Base-by-base conservation (phyloP, 2,329 filamentous ascomycete genomes). In the Calonectria henricotiae region DNA sequence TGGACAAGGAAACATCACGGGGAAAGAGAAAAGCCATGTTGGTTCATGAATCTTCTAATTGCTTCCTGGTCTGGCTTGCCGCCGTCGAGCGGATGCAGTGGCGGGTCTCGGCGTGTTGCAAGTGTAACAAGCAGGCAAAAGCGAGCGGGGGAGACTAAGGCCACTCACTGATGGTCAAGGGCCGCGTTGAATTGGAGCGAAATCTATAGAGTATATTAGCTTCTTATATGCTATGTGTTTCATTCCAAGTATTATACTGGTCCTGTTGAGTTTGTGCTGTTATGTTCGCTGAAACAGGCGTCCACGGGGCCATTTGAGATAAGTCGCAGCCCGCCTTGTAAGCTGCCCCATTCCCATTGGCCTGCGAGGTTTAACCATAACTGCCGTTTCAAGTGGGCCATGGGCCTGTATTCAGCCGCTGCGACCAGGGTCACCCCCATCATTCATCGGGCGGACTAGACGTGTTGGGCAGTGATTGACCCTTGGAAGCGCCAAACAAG, bases 311-410 rank as follows among this genome's bases (percentile, higher is more conserved):
- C 17, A 37, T 37, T 30, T 30, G 49, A 55, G 30, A 37, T 37
- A 30, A 20, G 49, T 8, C 17, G 49, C 30, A 8, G 12, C 30
- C 27, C 30, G 49, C n/a, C 11, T 8, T 17, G 15, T 17, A 30
- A 5, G 12, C 46, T 49, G 3, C 7, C 13, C 30, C 25, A 7
- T 44, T 32, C 41, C 12, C 20, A 35, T 25, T 25, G 30, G n/a
- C 27, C 13, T 8, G 30, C 30, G 49, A 20, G 30, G 7, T 54
- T 54, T 54, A 54, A 54, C 49, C 49, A 54, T 54, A 54, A 35
- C 17, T 54, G 49, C 32, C 49, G 49, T 54, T 54, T 54, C 49
- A 54, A 54, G 30, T 54, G 49, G 49, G 49, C 49, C 49, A 54
- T 13, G 49, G 49, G 17, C 27, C 27, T 30, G 27, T 54, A 54